Base-by-base conservation (phyloP, 768 basidiomycete species). In the Fomitopsis serialis region DNA sequence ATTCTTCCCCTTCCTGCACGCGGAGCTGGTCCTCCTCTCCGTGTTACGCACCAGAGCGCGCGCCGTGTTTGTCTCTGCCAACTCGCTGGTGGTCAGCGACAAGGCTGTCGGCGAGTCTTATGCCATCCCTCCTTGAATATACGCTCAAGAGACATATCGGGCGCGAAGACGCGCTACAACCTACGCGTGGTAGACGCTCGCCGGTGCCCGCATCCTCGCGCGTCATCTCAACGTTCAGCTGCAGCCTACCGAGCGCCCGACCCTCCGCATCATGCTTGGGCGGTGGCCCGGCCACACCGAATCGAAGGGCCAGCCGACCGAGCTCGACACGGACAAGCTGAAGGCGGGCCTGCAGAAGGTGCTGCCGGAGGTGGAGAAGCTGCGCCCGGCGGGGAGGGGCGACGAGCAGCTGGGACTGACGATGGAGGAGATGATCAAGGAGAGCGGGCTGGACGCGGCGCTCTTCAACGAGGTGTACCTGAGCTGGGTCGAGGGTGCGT, bases 121-220 rank as follows among this genome's bases (percentile, higher is more conserved):
- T n/a, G 15, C 37, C 8, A 22, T 42, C n/a, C 15, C 37, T 6
- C 37, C 37, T 35, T 29, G 19, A 13, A 2, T 13, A 15, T 9
- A 22, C 15, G 37, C 48, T 22, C 19, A 48, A 12, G 13, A 11
- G 4, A n/a, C n/a, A 12, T n/a, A 3, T 23, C 83, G 50, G 82
- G 81, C 34, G 88, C 90, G 1, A 88, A 85, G 60, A 78, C 76
- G 34, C 78, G 84, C 43, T 95, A 96, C 73, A 96, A 97, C 64
- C 75, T 95, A 15, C 89, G 91, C 32, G 92, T 94, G 32, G 88
- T 95, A n/a, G 93, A 89, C 87, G 0, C 83, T 92, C 19, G 85
- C 84, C 34, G 87, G 83, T 1, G 90, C 93, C 0, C 78, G 87
- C 23, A 73, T 92, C 5, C 76, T 97, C 12, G 84, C 84, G 0